Evolutionary conservation across 2,329 filamentous ascomycete genomes (phyloP).

Genomic region (Paracorniculantispora psalliotae): DNA sequence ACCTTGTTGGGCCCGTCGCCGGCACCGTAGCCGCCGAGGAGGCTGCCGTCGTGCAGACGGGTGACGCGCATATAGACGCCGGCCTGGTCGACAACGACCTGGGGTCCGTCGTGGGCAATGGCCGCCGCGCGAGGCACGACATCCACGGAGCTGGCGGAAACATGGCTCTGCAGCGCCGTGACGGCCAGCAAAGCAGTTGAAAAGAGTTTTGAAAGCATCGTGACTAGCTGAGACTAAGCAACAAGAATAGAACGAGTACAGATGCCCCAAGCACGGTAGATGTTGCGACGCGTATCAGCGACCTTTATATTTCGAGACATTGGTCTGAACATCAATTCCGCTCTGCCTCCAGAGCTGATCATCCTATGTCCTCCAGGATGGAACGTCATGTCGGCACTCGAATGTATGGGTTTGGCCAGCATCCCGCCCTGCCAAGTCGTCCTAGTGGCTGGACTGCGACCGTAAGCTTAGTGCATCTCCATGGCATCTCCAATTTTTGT

Average conservation of each 20-base stretch:
- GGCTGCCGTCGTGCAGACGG: neutral
- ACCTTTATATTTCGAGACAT: neutral
- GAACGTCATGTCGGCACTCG: neutral
- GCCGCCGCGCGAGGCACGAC: neutral
- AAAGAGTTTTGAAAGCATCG: neutral
- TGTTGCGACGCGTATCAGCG: neutral
- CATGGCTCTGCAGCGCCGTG: neutral
- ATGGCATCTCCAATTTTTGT: neutral
- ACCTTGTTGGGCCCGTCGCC: neutral
- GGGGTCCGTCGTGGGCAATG: neutral
- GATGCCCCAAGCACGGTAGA: too few relatives aligned
- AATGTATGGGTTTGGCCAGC: neutral
- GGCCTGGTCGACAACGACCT: neutral
- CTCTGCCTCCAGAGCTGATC: too few relatives aligned
- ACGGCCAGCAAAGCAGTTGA: neutral
- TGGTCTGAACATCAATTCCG: neutral
- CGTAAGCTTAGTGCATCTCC: neutral
- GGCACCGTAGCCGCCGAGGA: neutral
- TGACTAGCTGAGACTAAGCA: neutral
- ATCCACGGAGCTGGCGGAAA: neutral
- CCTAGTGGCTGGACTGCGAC: neutral
- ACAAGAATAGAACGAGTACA: neutral
- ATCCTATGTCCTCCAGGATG: neutral
- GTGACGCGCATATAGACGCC: neutral
- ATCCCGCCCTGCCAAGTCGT: neutral